phyloP scores from a whole-genome alignment of 352 stramenopile species.

The Aphanomyces stellatus region DNA sequence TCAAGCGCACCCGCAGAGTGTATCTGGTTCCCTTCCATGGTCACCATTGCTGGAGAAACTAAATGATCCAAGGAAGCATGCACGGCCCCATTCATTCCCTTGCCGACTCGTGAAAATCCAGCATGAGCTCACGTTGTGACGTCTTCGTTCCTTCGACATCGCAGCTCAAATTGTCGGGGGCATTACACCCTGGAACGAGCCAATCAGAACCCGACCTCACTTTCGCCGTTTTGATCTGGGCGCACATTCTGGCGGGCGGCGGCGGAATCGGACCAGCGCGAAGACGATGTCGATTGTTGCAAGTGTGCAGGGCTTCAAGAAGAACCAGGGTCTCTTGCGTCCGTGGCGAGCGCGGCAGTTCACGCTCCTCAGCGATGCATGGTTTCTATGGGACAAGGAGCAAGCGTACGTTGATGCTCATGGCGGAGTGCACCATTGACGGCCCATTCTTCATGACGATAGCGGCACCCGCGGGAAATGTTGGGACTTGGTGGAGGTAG shows the following conservation, averaged over 20 bases:
- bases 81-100: no score
- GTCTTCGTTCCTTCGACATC: no score
- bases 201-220: background rate
- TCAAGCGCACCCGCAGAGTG: no score
- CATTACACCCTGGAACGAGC: background rate
- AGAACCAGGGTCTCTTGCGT: slow-evolving; percentile 17
- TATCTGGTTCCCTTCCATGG: no score
- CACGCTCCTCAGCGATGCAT: slow-evolving; percentile 12
- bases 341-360: slow-evolving; percentile 16
- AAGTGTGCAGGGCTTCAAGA: slow-evolving; percentile 13
- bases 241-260: background rate
- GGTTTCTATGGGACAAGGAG: slow-evolving; percentile 20
- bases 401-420: background rate
- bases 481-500: slow-evolving; percentile 18
- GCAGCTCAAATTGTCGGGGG: no score
- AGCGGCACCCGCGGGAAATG: slow-evolving; percentile 15
- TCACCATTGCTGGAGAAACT: no score
- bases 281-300: slow-evolving; percentile 13
- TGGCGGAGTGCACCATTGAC: background rate
- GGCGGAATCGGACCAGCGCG: background rate
- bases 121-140: no score
- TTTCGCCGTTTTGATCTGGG: background rate
- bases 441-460: background rate
- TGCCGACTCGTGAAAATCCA: no score
- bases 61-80: no score